Evolutionary conservation across 352 stramenopile species (phyloP).

Genomic region (Phytophthora lateralis): DNA sequence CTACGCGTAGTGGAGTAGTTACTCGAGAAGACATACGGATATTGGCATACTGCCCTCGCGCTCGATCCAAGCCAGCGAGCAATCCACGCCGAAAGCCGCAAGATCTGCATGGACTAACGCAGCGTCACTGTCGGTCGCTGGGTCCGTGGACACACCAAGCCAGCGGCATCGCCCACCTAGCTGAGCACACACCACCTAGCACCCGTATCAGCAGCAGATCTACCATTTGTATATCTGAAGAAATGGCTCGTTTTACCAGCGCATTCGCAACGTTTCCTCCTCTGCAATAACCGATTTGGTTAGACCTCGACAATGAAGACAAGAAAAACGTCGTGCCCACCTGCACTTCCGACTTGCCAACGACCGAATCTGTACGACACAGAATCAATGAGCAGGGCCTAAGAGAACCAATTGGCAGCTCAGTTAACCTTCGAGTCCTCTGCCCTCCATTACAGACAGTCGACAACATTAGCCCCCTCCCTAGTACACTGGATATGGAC

Average conservation of each 20-base stretch:
- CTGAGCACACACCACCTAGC: constrained; percentile 59
- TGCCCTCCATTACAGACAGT: constrained; percentile 20
- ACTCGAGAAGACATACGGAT: constrained; percentile 41
- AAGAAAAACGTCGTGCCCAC: not conserved
- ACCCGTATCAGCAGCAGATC: not conserved
- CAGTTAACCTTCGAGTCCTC: constrained; percentile 61
- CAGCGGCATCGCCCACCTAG: constrained; percentile 50
- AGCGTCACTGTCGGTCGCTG: constrained; percentile 49
- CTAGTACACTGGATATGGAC: not conserved
- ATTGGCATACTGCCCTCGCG: constrained; percentile 51
- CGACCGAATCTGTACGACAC: constrained; percentile 46
- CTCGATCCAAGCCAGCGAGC: constrained; percentile 35
- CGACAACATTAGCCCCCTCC: not conserved
- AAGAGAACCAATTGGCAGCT: too few relatives aligned
- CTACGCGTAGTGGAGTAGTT: not conserved
- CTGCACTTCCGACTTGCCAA: constrained; percentile 46
- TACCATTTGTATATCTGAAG: not conserved
- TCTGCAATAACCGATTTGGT: constrained; percentile 24
- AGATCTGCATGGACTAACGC: constrained; percentile 55
- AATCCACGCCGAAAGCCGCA: constrained; percentile 42
- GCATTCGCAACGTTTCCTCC: constrained; percentile 72
- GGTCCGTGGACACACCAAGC: constrained; percentile 65
- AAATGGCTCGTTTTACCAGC: constrained; percentile 31
- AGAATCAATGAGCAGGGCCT: not conserved
- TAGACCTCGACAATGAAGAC: not conserved